Base-by-base conservation (phyloP, 768 basidiomycete genomes). In the Podaxis sp. region DNA sequence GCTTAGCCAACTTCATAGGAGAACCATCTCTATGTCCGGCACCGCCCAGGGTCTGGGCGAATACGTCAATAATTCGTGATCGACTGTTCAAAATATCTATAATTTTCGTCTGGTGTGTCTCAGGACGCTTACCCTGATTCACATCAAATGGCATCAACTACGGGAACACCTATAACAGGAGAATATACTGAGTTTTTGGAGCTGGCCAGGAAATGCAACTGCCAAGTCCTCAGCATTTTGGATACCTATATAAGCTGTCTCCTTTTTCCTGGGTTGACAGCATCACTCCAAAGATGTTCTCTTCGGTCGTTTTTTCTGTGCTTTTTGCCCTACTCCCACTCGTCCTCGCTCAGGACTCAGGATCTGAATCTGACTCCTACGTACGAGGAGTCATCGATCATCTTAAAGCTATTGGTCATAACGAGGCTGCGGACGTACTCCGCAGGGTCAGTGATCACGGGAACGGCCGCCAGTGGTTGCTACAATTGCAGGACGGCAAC, bases 391-490 rank as follows among this genome's bases (percentile, higher is more conserved):
- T 84, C 28, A 46, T 80, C 13, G 68, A 72, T 24, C 73, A 76
- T 24, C 75, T 87, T 20, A 72, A 76, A 55, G 52, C 64, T 41
- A 63, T 72, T 10, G 80, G 82, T 10, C 77, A 83, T 56, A 78
- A 77, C 33, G 69, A 72, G 30, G 70, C 89, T 41, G 79, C 80
- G 20, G 68, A 67, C 30, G 70, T 76, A 36, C 73, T 81, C 4
- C 60, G 69, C 15, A 70, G 70, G 48, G 70, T 88, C 69, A 84
- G 84, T 54, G 66, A 72, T 30, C 83, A 81, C 15, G 56, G 72
- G 13, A 68, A 64, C 6, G 88, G 85, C 4, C 71, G 76, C 60
- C 65, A 68, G 17, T 70, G 88, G n/a, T 72, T 87, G 37, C 51
- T 67, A 5, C 65, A 77, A 59, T 72, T 86, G n/a, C 70, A 78